Evolutionary conservation across 2,329 filamentous ascomycete species (phyloP), one percentile per base, ranked within the genome.

Genomic region (Tolypocladium tundrense): DNA sequence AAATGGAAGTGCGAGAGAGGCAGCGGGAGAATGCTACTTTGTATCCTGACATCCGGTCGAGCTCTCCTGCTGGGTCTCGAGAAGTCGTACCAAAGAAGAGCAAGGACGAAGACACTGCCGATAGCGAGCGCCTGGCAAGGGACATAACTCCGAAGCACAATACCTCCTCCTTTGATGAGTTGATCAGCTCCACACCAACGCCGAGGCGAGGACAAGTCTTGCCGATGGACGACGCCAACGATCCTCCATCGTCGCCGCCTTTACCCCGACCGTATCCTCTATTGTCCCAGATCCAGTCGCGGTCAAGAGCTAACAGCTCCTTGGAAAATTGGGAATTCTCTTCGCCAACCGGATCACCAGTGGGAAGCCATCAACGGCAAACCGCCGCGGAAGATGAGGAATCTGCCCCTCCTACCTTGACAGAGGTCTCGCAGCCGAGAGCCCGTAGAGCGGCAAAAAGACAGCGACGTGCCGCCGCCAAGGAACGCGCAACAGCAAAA

Each of bases 1-100:
- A 96, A 69, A 87, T 81, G 65, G 90, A 96, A 65, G 84, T 93
- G 48, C 82, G 85, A 52, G 85, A 90, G 64, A 80, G 87, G 54
- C 90, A 95, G 68, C 79, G 79, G 52, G 84, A 88, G 61, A 82
- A 81, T 31, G 81, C 83, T 19, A 79, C 79, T 0, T 76, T 93
- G 61, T 93, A 91, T 63, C 79, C 87, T 1, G 83, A 87, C 24
- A 77, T 92, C 33, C 78, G 78, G 37, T 86, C 85, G 1, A 86
- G 79, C 61, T 64, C 67, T 4, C 61, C 39, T 62, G 63, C 42
- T 43, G 60, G 63, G 24, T 67, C 67, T 35, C 64, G 63, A 27
- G 64, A 61, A 11, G 62, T 58, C 3, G 57, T 58, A 8, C 57
- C 59, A 21, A 60, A 65, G 54, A 60, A 58, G 24, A 57, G 57